A percentile compares a stretch with the other conserved stretches of the same genome.
phyloP scores from a whole-genome alignment of 176 grass and related monocot species.

The Oryza brachyantha region DNA sequence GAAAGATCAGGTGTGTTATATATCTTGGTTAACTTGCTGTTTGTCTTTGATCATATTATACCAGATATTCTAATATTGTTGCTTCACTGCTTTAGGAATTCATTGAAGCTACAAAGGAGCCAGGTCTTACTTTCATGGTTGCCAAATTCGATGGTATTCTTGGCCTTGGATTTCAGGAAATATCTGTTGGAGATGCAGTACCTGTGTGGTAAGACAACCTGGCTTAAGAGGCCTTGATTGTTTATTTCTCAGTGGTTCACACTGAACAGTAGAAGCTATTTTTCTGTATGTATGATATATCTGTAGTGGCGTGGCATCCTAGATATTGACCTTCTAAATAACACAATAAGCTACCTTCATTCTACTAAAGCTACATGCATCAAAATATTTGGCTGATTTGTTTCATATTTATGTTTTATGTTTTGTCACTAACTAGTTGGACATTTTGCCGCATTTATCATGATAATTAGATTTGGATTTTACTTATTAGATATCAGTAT shows the following conservation, averaged over 20 bases:
- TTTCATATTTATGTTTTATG: neutral
- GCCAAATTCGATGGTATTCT: constrained; percentile 98
- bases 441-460: neutral
- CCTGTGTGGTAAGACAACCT: constrained; percentile 71
- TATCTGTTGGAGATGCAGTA: constrained; percentile 76
- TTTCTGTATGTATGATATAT: neutral
- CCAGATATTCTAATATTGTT: neutral
- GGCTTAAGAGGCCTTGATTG: no score
- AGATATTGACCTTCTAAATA: neutral
- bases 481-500: no score
- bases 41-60: neutral
- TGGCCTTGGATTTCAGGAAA: constrained; percentile 91
- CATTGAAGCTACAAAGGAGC: constrained; percentile 92
- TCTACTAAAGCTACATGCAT: neutral
- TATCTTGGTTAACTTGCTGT: neutral
- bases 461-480: neutral
- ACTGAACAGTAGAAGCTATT: neutral
- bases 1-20: constrained; percentile 62
- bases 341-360: neutral
- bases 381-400: neutral
- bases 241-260: neutral
- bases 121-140: constrained; percentile 76
- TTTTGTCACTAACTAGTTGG: neutral
- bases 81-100: constrained; percentile 52
- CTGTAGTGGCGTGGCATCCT: neutral